Evolutionary conservation across 306 rosid species (phyloP).

Genomic region (Trifolium pratense): DNA sequence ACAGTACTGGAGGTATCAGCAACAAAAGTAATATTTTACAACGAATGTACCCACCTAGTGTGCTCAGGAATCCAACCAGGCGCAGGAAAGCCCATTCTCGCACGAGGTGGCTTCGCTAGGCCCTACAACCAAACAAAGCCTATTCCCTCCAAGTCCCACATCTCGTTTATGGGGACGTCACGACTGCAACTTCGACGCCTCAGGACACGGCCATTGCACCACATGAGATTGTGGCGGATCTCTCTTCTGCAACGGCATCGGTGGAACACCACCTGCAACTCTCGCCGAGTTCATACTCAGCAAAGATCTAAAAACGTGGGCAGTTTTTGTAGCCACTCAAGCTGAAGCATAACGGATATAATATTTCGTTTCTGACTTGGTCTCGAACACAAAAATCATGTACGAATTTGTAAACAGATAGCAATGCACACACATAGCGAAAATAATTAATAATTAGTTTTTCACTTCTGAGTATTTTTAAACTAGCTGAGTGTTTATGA

Average conservation of each 20-base stretch:
- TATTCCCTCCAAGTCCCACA: constrained; percentile 66
- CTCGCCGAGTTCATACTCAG: constrained; percentile 88
- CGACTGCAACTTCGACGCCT: constrained; percentile 80
- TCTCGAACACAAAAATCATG: no score
- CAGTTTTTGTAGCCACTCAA: no score
- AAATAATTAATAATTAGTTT: no score
- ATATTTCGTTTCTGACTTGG: no score
- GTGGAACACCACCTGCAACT: constrained; percentile 88
- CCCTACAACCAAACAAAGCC: constrained; percentile 65
- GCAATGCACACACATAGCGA: no score
- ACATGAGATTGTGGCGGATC: constrained; percentile 94
- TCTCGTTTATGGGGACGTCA: constrained; percentile 98
- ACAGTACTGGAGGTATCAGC: no score
- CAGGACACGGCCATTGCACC: constrained; percentile 82
- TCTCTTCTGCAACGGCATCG: constrained; percentile 83
- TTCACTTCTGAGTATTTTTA: no score
- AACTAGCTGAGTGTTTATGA: no score
- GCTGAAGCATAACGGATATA: no score
- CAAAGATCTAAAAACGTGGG: no score
- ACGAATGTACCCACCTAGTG: constrained; percentile 85
- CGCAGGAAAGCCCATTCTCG: constrained; percentile 82
- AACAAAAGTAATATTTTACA: constrained; percentile 53
- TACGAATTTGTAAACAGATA: no score
- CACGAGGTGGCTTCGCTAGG: constrained; percentile 91
- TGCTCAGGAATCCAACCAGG: constrained; percentile 96